phyloP scores from a whole-genome alignment of 257 asterid genomes.

The Agastache rugosa region DNA sequence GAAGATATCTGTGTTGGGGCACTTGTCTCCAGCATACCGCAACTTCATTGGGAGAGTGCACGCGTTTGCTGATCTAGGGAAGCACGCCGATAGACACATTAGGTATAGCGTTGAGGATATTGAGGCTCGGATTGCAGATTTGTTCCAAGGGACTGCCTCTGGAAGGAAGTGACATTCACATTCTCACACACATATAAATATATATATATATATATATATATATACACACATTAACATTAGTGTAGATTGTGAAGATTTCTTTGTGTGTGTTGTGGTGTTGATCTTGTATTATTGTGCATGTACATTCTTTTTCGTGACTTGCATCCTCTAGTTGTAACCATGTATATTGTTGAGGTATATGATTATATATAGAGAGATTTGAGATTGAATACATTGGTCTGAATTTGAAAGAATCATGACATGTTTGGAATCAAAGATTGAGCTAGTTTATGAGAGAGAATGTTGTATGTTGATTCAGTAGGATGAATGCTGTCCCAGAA shows the following conservation, averaged over 20 bases:
- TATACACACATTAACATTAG: constrained; percentile 22
- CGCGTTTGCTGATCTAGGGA: constrained; percentile 50
- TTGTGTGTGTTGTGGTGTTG: constrained; percentile 32
- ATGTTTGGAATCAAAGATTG: constrained; percentile 36
- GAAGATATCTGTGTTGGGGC: constrained; percentile 61
- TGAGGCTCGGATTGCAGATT: constrained; percentile 57
- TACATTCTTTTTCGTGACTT: constrained; percentile 7
- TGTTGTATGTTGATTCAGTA: constrained; percentile 53
- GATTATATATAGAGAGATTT: not conserved
- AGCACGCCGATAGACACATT: constrained; percentile 59
- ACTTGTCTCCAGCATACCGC: constrained; percentile 63
- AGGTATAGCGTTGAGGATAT: constrained; percentile 69
- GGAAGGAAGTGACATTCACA: constrained; percentile 72
- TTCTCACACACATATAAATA: too few relatives aligned
- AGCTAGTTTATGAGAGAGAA: constrained; percentile 40
- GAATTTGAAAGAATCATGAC: not conserved
- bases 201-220: too few relatives aligned
- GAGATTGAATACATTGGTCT: not conserved
- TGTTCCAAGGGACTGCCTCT: constrained; percentile 58
- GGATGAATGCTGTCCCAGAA: constrained; percentile 85
- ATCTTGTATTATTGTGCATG: constrained; percentile 1
- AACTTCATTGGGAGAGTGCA: constrained; percentile 68
- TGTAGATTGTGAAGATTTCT: constrained; percentile 42
- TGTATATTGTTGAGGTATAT: constrained; percentile 20
- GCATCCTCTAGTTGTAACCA: constrained; percentile 32